phyloP scores from a whole-genome alignment of 148 eudicot genomes.

The Pouteria glomerata region DNA sequence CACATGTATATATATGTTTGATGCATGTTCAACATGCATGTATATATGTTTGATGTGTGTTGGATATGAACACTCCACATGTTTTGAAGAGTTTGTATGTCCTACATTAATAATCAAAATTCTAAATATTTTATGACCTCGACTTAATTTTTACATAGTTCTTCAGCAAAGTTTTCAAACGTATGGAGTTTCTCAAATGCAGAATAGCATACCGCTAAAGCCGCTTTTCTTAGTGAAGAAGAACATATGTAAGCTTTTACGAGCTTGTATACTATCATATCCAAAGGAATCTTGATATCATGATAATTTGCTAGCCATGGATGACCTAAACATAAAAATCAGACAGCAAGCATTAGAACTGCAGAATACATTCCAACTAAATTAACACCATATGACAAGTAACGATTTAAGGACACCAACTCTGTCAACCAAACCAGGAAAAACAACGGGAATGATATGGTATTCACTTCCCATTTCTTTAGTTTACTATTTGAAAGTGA shows the following conservation, averaged over 20 bases:
- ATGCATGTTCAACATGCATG: too few relatives aligned
- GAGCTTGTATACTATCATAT: conserved; percentile 77
- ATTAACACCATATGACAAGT: too few relatives aligned
- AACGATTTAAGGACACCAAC: neutral
- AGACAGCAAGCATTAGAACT: conserved; percentile 1
- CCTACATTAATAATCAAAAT: neutral
- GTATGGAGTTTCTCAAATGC: neutral
- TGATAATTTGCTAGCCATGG: conserved; percentile 77
- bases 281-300: conserved; percentile 74
- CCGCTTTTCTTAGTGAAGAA: conserved; percentile 79
- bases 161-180: neutral
- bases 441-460: neutral
- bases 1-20: too few relatives aligned
- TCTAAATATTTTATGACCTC: neutral
- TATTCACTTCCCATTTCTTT: neutral
- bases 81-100: too few relatives aligned
- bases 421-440: neutral
- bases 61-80: too few relatives aligned
- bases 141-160: neutral
- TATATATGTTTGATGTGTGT: too few relatives aligned
- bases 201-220: conserved; percentile 68
- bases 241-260: conserved; percentile 85
- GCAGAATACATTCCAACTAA: conserved; percentile 2
- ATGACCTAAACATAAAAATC: conserved; percentile 60
- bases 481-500: neutral